Conservation (phyloP, 1,139 yeast species). For the Komagataea norvegica region DNA sequence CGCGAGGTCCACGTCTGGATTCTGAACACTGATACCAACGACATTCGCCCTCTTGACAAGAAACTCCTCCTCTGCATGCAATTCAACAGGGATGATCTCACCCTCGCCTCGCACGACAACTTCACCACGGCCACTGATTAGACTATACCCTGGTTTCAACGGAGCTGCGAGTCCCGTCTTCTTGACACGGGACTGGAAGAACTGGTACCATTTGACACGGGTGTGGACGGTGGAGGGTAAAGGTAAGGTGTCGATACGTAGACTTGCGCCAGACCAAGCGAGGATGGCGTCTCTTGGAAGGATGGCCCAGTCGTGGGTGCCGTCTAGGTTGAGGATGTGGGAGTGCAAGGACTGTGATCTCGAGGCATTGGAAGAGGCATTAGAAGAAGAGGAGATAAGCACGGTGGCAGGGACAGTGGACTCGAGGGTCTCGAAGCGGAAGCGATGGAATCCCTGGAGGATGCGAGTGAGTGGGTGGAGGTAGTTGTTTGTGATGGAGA, state of each 20-base stretch:
- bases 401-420: constrained; percentile 40
- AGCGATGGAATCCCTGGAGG: constrained; percentile 38
- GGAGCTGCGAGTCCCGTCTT: constrained; percentile 23
- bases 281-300: constrained; percentile 44
- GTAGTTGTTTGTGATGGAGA: constrained; percentile 34
- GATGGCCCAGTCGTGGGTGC: constrained; percentile 58
- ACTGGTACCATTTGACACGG: constrained; percentile 31
- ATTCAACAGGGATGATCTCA: constrained; percentile 44
- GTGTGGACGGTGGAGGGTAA: constrained; percentile 40
- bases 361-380: constrained; percentile 7
- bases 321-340: constrained; percentile 43
- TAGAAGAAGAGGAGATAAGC: constrained; percentile 13
- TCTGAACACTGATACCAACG: constrained; percentile 49
- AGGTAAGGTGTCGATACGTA: constrained; percentile 34
- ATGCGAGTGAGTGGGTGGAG: constrained; percentile 38
- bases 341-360: too few species aligned
- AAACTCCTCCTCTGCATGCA: constrained; percentile 45
- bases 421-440: constrained; percentile 42
- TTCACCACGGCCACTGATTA: constrained; percentile 55
- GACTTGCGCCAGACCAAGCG: constrained; percentile 47
- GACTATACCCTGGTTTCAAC: constrained; percentile 39
- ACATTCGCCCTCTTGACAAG: constrained; percentile 44
- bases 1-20: constrained; percentile 39
- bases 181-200: too few species aligned
- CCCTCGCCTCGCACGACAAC: constrained; percentile 56